phyloP scores from a whole-genome alignment of 371 early-diverging fungal genomes.

The Smittium culicis region DNA sequence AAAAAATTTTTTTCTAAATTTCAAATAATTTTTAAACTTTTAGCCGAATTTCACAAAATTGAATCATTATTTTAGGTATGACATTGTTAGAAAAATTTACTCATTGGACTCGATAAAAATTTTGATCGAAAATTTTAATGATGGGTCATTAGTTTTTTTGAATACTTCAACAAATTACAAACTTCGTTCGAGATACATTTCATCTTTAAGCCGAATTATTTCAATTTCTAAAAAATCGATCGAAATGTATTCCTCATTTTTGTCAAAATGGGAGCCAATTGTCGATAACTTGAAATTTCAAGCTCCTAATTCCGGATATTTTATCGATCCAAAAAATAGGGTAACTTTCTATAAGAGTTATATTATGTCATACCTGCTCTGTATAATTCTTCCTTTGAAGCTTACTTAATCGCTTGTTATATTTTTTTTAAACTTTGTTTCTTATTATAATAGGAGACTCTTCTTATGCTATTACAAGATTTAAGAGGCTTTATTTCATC shows the following conservation, averaged over 20 bases:
- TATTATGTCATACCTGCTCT: too few species aligned
- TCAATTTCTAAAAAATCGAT: slow-evolving; percentile 54
- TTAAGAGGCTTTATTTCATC: slow-evolving; percentile 63
- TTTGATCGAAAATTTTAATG: slow-evolving; percentile 52
- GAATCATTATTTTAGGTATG: slow-evolving; percentile 10
- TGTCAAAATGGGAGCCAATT: slow-evolving; percentile 46
- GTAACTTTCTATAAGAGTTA: too few species aligned
- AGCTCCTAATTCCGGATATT: slow-evolving; percentile 30
- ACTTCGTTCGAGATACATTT: slow-evolving; percentile 56
- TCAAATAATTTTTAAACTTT: background rate
- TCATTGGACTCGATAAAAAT: slow-evolving; percentile 51
- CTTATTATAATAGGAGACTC: slow-evolving; percentile 12
- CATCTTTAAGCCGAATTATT: slow-evolving; percentile 53
- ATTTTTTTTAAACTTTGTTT: too few species aligned
- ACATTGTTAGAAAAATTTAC: slow-evolving; percentile 52
- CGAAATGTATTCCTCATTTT: slow-evolving; percentile 49
- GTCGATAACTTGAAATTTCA: slow-evolving; percentile 35
- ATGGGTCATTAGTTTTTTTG: slow-evolving; percentile 53
- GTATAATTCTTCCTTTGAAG: too few species aligned
- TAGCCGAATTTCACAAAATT: background rate
- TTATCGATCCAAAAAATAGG: slow-evolving; percentile 14
- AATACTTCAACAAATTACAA: slow-evolving; percentile 38
- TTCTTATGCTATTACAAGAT: slow-evolving; percentile 61
- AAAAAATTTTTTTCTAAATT: background rate
- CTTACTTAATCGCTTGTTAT: too few species aligned